Base-by-base conservation (phyloP, 169 alveolate genomes). In the Eimeria sp. region DNA sequence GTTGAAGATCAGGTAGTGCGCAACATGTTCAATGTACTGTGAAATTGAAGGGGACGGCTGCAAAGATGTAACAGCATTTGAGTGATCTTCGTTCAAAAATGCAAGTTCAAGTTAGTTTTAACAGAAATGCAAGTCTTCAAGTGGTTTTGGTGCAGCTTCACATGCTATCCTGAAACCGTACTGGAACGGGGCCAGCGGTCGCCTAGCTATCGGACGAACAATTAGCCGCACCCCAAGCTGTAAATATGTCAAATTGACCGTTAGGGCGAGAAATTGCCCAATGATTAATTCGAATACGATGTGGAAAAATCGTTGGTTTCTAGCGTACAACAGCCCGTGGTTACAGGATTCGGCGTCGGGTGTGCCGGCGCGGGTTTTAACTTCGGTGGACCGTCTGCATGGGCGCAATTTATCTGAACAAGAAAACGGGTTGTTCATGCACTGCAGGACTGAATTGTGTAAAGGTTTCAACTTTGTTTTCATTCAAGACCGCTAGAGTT, bases 161-260 rank as follows among this genome's bases (percentile, higher is more conserved):
- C 54, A 72, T 72, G 20, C 10, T 30, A 57, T 72, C 40, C 83
- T 30, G 83, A 30, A 22, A 25, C 40, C 83, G 40, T 30, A 5
- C 57, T 72, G 51, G 83, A 40, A 13, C 83, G 83, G 57, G 83
- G 83, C 83, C 83, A 72, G 30, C 54, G 83, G 83, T 72, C 47
- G 83, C 83, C 22, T 4, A 9, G 83, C 83, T 40, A 34, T 4
- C 3, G 5, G 40, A 30, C 80, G n/a, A n/a, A 72, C 10, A 14
- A 25, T 3, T 10, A 11, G 51, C 43, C 30, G 83, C 83, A 54
- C 49, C 30, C 57, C 13, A 5, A 40, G 57, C 83, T 72, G 57
- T 13, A 22, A 22, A 30, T 10, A 5, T 40, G 5, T 72, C 47
- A 70, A n/a, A n/a, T n/a, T n/a, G n/a, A n/a, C n/a, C n/a, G n/a